Percentiles rank a stretch among this genome's conserved stretches.
Evolutionary conservation across 2,329 filamentous ascomycete species (phyloP).

Genomic region (Trichocomaceae sp.): DNA sequence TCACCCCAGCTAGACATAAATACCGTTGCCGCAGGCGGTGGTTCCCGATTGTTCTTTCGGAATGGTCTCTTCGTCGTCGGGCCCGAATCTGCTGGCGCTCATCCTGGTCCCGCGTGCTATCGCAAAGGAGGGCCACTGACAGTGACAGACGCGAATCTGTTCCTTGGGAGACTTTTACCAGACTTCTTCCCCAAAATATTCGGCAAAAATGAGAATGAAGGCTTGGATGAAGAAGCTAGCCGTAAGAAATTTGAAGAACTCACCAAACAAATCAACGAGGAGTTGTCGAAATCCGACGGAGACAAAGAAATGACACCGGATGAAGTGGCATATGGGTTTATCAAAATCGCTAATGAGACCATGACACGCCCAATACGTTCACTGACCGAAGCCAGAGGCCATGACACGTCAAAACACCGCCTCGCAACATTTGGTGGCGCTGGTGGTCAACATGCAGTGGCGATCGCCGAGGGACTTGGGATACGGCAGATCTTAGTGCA

Average conservation of each 20-base stretch:
- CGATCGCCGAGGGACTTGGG: conserved; percentile 74
- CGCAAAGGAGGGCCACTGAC: conserved; percentile 84
- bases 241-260: conserved; percentile 68
- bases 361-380: conserved; percentile 55
- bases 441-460: conserved; percentile 86
- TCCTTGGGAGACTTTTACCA: conserved; percentile 75
- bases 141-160: conserved; percentile 87
- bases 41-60: conserved; percentile 54
- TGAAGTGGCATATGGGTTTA: conserved; percentile 80
- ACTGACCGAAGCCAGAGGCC: conserved; percentile 66
- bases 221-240: conserved; percentile 69
- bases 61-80: conserved; percentile 90
- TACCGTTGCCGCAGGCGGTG: conserved; percentile 81
- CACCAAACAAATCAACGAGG: conserved; percentile 68
- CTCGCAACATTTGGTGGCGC: conserved; percentile 85
- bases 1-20: conserved; percentile 87
- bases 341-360: conserved; percentile 83
- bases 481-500: conserved; percentile 79
- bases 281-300: conserved; percentile 52
- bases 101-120: conserved; percentile 88
- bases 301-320: conserved; percentile 61
- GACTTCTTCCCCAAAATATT: conserved; percentile 98
- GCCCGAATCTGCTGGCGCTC: conserved; percentile 83
- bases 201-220: conserved; percentile 79
- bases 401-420: conserved; percentile 78